These are phyloP conservation scores for Penicillium hordei DNA, from an alignment of 2,329 filamentous ascomycete genomes.

Conservation along the genomic window DNA sequence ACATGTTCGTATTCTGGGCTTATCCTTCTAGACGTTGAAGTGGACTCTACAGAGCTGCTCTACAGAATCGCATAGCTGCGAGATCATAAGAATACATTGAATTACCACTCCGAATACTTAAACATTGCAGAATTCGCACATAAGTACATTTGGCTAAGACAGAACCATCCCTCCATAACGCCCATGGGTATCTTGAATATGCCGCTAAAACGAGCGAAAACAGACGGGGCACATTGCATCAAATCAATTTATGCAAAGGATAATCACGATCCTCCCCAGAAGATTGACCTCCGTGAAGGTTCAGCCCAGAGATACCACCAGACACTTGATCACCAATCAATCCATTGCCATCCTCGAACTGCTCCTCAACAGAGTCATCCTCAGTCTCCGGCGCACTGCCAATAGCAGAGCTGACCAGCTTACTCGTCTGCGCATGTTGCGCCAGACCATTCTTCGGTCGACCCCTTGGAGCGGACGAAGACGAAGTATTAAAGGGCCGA, in stretches of 20 bases:
- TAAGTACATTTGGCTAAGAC: background rate
- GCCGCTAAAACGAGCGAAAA: constrained; percentile 3
- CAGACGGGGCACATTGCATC: background rate
- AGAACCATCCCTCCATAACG: background rate
- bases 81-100: background rate
- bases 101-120: background rate
- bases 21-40: background rate
- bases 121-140: background rate
- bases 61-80: background rate
- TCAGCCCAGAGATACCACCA: background rate
- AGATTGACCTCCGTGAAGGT: background rate
- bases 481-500: background rate
- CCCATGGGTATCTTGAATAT: constrained; percentile 10
- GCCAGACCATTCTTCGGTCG: constrained; percentile 23
- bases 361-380: background rate
- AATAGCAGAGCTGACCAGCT: constrained; percentile 35
- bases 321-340: background rate
- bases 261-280: background rate
- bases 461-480: background rate
- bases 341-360: background rate
- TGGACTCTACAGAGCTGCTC: background rate
- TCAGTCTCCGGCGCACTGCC: background rate
- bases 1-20: no score
- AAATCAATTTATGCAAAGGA: background rate
- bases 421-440: constrained; percentile 39